These are phyloP conservation scores for Boletus rubescentipes DNA, from an alignment of 768 basidiomycete species.

Conservation along the genomic window DNA sequence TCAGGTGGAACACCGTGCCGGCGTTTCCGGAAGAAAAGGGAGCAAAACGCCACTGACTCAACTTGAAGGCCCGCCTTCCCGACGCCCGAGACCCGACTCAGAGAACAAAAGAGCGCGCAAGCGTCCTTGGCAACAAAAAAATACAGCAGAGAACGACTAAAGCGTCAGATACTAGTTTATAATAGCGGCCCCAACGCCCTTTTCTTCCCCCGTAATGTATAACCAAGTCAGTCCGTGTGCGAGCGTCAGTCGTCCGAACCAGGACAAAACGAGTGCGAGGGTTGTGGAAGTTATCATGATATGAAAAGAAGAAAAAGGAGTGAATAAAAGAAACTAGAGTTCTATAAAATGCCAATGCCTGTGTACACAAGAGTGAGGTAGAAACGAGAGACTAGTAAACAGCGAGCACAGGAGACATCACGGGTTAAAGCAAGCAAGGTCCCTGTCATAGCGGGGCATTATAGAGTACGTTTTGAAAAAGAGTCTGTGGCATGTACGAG, in stretches of 20 bases:
- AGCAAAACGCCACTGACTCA: no score
- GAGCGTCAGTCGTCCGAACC: not conserved
- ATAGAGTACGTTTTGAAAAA: not conserved
- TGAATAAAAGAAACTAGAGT: not conserved
- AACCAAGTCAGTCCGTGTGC: not conserved
- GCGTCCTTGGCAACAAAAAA: not conserved
- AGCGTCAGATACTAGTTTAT: not conserved
- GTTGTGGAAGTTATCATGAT: not conserved
- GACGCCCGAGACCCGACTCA: no score
- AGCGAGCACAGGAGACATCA: slow-evolving; percentile 5
- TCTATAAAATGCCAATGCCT: slow-evolving; percentile 12
- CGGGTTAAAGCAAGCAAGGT: not conserved
- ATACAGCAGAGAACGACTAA: not conserved
- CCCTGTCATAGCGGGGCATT: slow-evolving; percentile 21
- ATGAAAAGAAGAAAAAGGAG: not conserved
- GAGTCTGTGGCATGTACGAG: not conserved
- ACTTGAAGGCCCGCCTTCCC: no score
- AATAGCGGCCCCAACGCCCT: not conserved
- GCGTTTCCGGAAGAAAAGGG: no score
- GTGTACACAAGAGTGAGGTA: not conserved
- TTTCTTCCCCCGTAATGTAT: slow-evolving; percentile 8
- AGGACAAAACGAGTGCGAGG: not conserved
- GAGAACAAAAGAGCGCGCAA: no score
- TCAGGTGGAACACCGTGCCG: no score
- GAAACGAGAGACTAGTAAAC: slow-evolving; percentile 17